Base-by-base conservation (phyloP, 225 moss, liverwort and hornwort species). In the Anthoceros angustus region DNA sequence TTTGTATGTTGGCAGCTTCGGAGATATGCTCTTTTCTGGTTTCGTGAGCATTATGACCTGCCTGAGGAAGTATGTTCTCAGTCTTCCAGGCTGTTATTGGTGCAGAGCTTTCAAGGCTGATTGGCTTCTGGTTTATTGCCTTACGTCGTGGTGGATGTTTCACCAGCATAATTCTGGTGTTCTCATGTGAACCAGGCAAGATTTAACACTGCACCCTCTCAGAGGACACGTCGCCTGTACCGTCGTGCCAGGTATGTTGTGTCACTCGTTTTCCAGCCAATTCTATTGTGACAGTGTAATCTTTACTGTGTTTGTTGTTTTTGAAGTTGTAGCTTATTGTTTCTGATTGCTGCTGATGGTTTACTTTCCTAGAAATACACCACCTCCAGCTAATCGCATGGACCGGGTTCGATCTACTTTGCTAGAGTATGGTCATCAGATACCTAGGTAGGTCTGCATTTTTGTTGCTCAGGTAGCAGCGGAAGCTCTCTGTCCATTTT, bases 11-110 rank as follows among this genome's bases (percentile, higher is more conserved):
- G 39, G 41, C 78, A 98, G 98, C 83, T 89, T 65, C 82, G 92
- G 49, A 84, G 89, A 73, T 87, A 75, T 76, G 83, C 98, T 43
- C 81, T 92, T 32, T 82, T 81, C 77, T 77, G 74, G 64, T 99
- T 82, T 83, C 80, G 89, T 69, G 87, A 87, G 32, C 74, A 77
- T 71, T 99, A 86, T 73, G 84, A 80, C 55, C 73, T 86, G 66
- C 83, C 86, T 68, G 77, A 75, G 62, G 89, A 92, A 74, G 75
- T 62, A 71, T 75, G 77, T 55, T 65, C 80, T 25, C 80, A 81
- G 72, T 50, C 68, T 70, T 69, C 73, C 73, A 78, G 76, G 66
- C 72, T 83, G 83, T 89, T 93, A 9, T 75, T 48, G 80, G 70
- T 65, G 43, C 43, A 38, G 23, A 48, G 7, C 7, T 55, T 20